Percentiles rank a stretch among this genome's conserved stretches.
These are phyloP conservation scores for Ustilago sp. DNA, from an alignment of 1,284 basidiomycete species.

Conservation along the genomic window DNA sequence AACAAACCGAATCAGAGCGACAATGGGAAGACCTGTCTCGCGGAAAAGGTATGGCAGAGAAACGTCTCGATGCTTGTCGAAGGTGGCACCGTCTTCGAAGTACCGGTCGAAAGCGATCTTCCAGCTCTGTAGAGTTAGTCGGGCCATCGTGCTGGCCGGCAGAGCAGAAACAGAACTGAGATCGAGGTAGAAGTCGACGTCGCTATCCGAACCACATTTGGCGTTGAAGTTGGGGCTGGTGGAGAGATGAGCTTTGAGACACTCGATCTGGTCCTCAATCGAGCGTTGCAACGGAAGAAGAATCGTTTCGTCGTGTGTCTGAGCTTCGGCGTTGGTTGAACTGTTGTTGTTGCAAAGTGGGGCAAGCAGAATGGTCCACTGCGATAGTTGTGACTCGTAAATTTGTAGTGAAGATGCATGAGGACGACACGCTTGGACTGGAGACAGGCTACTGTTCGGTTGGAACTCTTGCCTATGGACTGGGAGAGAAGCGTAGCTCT, in stretches of 20 bases:
- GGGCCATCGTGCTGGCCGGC: slow-evolving; percentile 5
- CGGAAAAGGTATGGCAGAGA: slow-evolving; percentile 14
- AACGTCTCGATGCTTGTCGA: not conserved
- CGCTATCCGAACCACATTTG: not conserved
- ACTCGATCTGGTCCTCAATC: slow-evolving; percentile 14
- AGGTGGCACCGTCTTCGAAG: too few relatives aligned
- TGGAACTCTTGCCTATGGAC: not conserved
- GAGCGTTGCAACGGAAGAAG: slow-evolving; percentile 19
- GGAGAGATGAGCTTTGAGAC: not conserved
- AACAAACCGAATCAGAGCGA: slow-evolving; percentile 15
- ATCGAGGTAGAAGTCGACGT: slow-evolving; percentile 17
- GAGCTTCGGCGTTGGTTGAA: not conserved
- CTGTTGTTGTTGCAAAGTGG: not conserved
- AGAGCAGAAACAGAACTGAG: slow-evolving; percentile 23
- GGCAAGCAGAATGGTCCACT: slow-evolving; percentile 26
- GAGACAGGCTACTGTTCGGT: not conserved
- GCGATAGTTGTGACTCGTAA: not conserved
- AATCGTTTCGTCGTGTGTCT: not conserved
- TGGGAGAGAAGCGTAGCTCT: not conserved
- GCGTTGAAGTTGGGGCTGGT: not conserved
- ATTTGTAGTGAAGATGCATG: not conserved
- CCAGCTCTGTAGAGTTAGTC: slow-evolving; percentile 28
- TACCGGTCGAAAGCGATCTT: slow-evolving; percentile 9
- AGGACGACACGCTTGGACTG: slow-evolving; percentile 8
- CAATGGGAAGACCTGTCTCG: slow-evolving; percentile 36